Evolutionary conservation across 495 filamentous ascomycete genomes (phyloP).

Genomic region (Hypoxylon fuscum): DNA sequence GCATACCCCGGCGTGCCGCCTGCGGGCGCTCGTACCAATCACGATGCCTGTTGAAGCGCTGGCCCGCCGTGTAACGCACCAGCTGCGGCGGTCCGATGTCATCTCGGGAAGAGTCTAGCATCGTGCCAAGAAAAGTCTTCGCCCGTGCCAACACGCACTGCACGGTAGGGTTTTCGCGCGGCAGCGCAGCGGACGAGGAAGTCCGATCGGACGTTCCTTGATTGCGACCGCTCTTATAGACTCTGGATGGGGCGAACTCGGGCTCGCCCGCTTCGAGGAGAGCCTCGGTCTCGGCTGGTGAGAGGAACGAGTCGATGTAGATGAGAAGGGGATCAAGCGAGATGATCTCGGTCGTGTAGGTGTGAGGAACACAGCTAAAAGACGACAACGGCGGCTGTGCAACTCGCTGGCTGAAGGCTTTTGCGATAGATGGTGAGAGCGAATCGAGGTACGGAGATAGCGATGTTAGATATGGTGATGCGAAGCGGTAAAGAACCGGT

Average conservation of each 20-base stretch:
- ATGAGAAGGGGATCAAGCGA: slow-evolving; percentile 58
- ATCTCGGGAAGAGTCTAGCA: slow-evolving; percentile 53
- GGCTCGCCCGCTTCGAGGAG: slow-evolving; percentile 52
- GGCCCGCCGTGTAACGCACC: slow-evolving; percentile 56
- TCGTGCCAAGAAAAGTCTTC: slow-evolving; percentile 54
- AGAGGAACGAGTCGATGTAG: slow-evolving; percentile 56
- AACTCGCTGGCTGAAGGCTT: neutral
- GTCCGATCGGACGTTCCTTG: slow-evolving; percentile 52
- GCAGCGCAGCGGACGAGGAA: slow-evolving; percentile 54
- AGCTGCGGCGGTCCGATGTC: slow-evolving; percentile 60
- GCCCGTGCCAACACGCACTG: slow-evolving; percentile 53
- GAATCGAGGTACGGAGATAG: slow-evolving; percentile 10
- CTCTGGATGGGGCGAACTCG: slow-evolving; percentile 50
- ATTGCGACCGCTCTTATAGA: slow-evolving; percentile 50
- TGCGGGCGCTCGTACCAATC: slow-evolving; percentile 58
- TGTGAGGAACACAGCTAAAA: slow-evolving; percentile 44
- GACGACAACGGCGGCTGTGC: slow-evolving; percentile 2
- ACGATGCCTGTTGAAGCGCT: slow-evolving; percentile 57
- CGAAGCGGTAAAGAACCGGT: slow-evolving; percentile 16
- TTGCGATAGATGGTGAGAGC: slow-evolving; percentile 4
- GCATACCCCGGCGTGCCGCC: slow-evolving; percentile 39
- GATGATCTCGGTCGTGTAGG: slow-evolving; percentile 54
- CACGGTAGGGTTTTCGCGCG: slow-evolving; percentile 52
- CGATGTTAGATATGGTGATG: slow-evolving; percentile 1
- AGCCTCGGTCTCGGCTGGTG: slow-evolving; percentile 46